These are phyloP conservation scores for Malania oleifera DNA, from an alignment of 164 flowering plant species.

Conservation along the genomic window DNA sequence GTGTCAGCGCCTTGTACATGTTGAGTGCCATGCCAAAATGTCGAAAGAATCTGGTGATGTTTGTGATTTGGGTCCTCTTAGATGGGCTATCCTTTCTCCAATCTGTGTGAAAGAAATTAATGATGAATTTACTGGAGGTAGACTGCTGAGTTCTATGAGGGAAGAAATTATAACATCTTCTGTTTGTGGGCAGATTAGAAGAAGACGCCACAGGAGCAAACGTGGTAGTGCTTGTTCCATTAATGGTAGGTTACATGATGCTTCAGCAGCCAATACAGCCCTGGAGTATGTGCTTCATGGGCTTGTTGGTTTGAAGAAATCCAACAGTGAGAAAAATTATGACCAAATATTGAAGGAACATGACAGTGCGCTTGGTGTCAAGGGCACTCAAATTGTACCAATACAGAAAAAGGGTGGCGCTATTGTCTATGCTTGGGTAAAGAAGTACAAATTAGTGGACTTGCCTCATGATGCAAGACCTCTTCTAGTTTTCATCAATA, in stretches of 20 bases:
- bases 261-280: constrained; percentile 30
- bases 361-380: constrained; percentile 16
- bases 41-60: constrained; percentile 59
- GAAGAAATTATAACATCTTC: constrained; percentile 50
- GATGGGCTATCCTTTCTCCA: constrained; percentile 67
- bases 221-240: constrained; percentile 25
- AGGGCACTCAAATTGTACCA: constrained; percentile 22
- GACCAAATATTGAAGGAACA: constrained; percentile 16
- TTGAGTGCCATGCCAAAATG: constrained; percentile 64
- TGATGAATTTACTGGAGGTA: constrained; percentile 20
- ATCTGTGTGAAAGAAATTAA: constrained; percentile 52
- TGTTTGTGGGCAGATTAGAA: constrained; percentile 47
- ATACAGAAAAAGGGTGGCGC: constrained; percentile 19
- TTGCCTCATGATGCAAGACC: constrained; percentile 70
- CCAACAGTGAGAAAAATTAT: constrained; percentile 23
- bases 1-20: constrained; percentile 85
- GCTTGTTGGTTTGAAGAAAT: constrained; percentile 35
- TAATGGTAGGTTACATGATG: constrained; percentile 33
- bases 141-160: constrained; percentile 40
- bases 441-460: constrained; percentile 44
- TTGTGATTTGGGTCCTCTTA: constrained; percentile 73
- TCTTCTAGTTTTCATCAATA: constrained; percentile 69
- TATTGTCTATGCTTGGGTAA: constrained; percentile 14
- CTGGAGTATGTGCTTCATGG: constrained; percentile 39
- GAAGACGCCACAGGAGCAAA: constrained; percentile 41